phyloP scores from a whole-genome alignment of 2,329 filamentous ascomycete species.

The Leptographium galeiforme region DNA sequence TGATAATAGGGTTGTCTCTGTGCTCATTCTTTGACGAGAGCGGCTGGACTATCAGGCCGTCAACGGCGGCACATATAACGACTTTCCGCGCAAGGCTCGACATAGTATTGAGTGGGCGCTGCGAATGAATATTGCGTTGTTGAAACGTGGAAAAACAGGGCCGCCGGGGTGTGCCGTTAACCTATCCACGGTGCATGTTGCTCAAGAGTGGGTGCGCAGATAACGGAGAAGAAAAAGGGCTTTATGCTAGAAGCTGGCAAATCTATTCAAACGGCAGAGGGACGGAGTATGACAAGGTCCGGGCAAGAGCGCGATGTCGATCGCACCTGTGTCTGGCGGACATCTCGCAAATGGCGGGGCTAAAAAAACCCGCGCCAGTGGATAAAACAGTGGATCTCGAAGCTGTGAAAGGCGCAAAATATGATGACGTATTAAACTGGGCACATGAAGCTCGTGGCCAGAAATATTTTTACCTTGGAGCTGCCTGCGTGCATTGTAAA shows the following conservation, averaged over 20 bases:
- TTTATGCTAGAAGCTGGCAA: not conserved
- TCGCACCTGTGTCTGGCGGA: not conserved
- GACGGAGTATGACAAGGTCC: not conserved
- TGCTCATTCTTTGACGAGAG: slow-evolving; percentile 49
- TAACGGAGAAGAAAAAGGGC: not conserved
- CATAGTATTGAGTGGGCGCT: slow-evolving; percentile 35
- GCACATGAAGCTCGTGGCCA: not conserved
- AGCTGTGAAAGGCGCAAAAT: not conserved
- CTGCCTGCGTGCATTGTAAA: not conserved
- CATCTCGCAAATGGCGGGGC: not conserved
- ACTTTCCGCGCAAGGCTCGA: slow-evolving; percentile 68
- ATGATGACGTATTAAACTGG: slow-evolving; percentile 1
- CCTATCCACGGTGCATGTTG: not conserved
- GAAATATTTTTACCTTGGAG: not conserved
- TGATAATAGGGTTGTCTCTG: slow-evolving; percentile 39
- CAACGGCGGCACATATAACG: slow-evolving; percentile 64
- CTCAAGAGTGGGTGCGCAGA: not conserved
- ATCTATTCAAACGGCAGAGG: not conserved
- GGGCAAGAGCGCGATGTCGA: slow-evolving; percentile 8
- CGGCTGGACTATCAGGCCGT: slow-evolving; percentile 72
- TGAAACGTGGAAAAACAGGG: not conserved
- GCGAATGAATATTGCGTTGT: not conserved
- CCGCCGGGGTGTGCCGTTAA: not conserved
- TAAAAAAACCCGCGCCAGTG: not conserved
- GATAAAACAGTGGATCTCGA: not conserved